Evolutionary conservation across 2,329 filamentous ascomycete species (phyloP), one percentile per base, ranked within the genome.

Genomic region (Claviceps capensis): DNA sequence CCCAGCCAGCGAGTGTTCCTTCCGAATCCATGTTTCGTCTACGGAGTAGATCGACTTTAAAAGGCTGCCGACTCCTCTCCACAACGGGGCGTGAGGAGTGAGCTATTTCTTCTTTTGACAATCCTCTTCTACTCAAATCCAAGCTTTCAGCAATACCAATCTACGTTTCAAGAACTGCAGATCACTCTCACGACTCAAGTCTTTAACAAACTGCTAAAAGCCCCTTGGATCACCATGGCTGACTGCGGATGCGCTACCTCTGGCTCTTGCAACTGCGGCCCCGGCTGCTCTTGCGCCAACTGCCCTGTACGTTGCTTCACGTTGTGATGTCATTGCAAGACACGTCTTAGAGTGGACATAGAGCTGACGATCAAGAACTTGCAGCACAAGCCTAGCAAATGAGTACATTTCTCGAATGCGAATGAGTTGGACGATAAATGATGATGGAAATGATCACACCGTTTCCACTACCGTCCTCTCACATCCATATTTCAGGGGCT

Each of bases 251-350:
- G 70, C 56, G 59, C 67, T 58, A 58, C 64, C 49, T 65, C 68
- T 55, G 70, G 69, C 58, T 60, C 65, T 50, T 72, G 70, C 61
- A 60, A 61, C 61, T 72, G 70, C 62, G 70, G 70, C 59, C 60
- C 63, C 34, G 43, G 57, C 63, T 72, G 70, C 69, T 65, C 68
- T 56, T 72, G 70, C 58, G 57, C 61, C 47, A 63, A 62, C 61
- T 72, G 70, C 68, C 69, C 69, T 58, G 70, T 72, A 67, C 61
- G 69, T 64, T 26, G 26, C 26, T 30, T 4, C 26, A 11, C 8
- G 26, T 30, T 9, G 26, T 30, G 26, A 30, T 30, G 7, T 9
- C 26, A 30, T 30, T 11, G 8, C 8, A 30, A 30, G 26, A 30
- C 26, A 30, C 26, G 11, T 6, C 13, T 45, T 45, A 14, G 13